Evolutionary conservation across 1,284 basidiomycete genomes (phyloP), one percentile per base, ranked within the genome.

Genomic region (Schizophyllum amplum): DNA sequence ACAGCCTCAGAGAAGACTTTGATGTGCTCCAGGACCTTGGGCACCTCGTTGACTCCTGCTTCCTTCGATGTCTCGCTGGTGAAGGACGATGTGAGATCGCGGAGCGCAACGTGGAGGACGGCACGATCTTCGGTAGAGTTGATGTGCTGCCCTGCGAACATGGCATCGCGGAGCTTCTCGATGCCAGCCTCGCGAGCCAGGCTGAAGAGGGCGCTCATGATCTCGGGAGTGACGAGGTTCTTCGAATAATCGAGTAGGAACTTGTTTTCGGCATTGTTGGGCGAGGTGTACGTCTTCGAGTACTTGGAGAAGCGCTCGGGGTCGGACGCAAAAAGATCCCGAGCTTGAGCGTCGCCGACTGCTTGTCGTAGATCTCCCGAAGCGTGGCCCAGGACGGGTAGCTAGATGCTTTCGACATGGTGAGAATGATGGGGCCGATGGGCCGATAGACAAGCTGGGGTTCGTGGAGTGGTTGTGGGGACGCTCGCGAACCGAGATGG

Each of bases 121-220:
- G 97, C 91, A 58, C 96, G 92, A 69, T 90, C 95, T 72, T 99
- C 96, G 23, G 94, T 96, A 20, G 94, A 95, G 80, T 99, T 98
- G 82, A 99, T 98, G 75, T 98, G 96, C 72, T 93, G 84, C 57
- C 97, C 96, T 1, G 85, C 73, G 69, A 95, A 98, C 94, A 98
- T 97, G 71, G 87, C 87, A 70, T 98, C 91, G 55, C 94, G 84
- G 72, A 83, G 86, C 54, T 80, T 70, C 80, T 97, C 92, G 60
- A 99, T 85, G 57, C 85, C 73, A 25, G 94, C 94, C 74, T 98
- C 94, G 60, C 85, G 81, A 23, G 87, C 92, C 60, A 98, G 87
- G 25, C 80, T 74, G 65, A 98, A 79, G 56, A 98, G 84, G 17
- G 82, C 77, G 20, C 79, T 73, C 60, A 94, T 81, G 70, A 98